A percentile compares a stretch with the other conserved stretches of the same genome.
Conservation (phyloP, 2,329 filamentous ascomycete species). For the Nemania sp. region DNA sequence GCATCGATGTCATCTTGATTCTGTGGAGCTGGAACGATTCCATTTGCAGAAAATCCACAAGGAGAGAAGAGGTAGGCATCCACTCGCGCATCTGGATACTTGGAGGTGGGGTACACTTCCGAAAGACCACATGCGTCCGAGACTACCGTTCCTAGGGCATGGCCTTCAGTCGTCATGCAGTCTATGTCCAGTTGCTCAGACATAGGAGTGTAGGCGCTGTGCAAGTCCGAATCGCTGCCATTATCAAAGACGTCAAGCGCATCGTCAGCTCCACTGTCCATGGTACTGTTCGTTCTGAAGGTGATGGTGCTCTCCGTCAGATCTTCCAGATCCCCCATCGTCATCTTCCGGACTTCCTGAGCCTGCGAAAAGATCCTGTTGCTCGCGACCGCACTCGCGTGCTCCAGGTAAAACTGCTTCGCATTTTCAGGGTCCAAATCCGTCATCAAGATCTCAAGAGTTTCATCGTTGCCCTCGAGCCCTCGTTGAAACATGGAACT, state of each 20-base stretch:
- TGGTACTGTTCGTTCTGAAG: conserved; percentile 45
- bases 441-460: conserved; percentile 73
- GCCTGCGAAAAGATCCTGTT: conserved; percentile 73
- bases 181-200: conserved; percentile 65
- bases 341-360: conserved; percentile 63
- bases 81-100: conserved; percentile 90
- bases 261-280: conserved; percentile 53
- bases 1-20: conserved; percentile 49
- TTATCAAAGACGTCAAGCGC: conserved; percentile 82
- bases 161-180: conserved; percentile 87
- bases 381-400: conserved; percentile 88
- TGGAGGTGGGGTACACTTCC: conserved; percentile 81
- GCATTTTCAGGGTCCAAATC: conserved; percentile 70
- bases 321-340: conserved; percentile 61
- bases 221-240: conserved; percentile 54
- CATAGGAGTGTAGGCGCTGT: conserved; percentile 60
- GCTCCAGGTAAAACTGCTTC: conserved; percentile 69
- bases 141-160: conserved; percentile 88
- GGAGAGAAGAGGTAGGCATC: conserved; percentile 96
- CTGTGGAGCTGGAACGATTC: conserved; percentile 80
- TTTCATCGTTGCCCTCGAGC: conserved; percentile 69
- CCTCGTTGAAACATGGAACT: conserved; percentile 44
- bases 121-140: conserved; percentile 88
- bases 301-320: conserved; percentile 54
- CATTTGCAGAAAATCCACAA: conserved; percentile 96